Conservation (phyloP, 768 basidiomycete genomes). For the Trametes cingulata region DNA sequence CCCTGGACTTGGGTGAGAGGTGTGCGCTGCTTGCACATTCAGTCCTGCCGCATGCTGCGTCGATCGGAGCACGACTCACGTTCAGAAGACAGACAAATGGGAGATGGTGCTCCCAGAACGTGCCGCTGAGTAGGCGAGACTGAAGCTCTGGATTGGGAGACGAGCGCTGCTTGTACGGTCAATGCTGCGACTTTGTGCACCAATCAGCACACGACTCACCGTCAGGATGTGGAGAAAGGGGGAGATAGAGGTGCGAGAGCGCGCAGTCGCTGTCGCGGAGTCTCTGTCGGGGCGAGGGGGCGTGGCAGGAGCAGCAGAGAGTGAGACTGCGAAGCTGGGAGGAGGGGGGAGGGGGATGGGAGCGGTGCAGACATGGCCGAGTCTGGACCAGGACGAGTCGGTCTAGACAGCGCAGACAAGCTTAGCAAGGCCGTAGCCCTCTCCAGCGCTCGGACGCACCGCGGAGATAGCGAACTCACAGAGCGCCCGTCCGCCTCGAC, state of each 20-base stretch:
- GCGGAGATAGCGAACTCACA: not conserved
- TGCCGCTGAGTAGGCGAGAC: too few species aligned
- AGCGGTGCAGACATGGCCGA: not conserved
- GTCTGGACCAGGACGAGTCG: conserved; percentile 1
- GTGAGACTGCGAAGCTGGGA: not conserved
- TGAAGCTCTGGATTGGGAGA: too few species aligned
- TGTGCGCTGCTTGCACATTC: not conserved
- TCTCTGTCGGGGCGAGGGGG: not conserved
- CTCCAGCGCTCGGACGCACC: not conserved
- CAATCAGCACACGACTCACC: too few species aligned
- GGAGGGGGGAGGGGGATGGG: not conserved
- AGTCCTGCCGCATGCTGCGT: too few species aligned
- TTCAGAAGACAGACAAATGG: not conserved
- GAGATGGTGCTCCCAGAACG: too few species aligned
- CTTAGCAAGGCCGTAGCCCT: not conserved
- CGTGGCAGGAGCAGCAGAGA: not conserved
- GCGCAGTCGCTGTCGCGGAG: not conserved
- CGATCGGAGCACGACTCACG: not conserved
- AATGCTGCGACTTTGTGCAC: too few species aligned
- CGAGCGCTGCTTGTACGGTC: too few species aligned
- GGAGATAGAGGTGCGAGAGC: not conserved
- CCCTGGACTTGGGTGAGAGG: too few species aligned
- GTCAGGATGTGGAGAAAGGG: not conserved
- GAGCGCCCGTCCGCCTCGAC: not conserved
- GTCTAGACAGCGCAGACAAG: conserved; percentile 12